A percentile compares a stretch with the other conserved stretches of the same genome.
These are phyloP conservation scores for Colletotrichum tabaci DNA, from an alignment of 2,329 filamentous ascomycete genomes.

Conservation along the genomic window DNA sequence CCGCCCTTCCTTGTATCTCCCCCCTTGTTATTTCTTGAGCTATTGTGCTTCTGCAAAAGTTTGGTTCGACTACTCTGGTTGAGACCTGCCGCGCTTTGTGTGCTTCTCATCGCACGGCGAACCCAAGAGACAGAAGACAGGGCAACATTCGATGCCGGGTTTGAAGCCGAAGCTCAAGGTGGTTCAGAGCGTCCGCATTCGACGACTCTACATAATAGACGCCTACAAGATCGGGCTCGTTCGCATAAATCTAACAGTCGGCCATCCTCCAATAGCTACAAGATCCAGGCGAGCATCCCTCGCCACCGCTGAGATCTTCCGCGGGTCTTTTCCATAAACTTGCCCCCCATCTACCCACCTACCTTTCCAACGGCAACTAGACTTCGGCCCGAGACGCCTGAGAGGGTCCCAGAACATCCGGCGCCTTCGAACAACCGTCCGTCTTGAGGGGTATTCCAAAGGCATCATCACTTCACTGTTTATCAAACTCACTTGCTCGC, in stretches of 20 bases:
- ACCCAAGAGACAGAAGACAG: conserved; percentile 8
- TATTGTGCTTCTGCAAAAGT: not conserved
- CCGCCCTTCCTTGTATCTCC: conserved; percentile 10
- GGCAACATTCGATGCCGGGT: conserved; percentile 27
- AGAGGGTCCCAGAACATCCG: conserved; percentile 7
- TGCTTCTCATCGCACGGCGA: conserved; percentile 13
- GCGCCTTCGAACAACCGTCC: not conserved
- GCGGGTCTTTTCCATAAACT: conserved; percentile 31
- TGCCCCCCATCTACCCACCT: conserved; percentile 17
- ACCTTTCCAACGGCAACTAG: not conserved
- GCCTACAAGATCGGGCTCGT: conserved; percentile 19
- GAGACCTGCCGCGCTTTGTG: conserved; percentile 19
- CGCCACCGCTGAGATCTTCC: conserved; percentile 31
- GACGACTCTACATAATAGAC: conserved; percentile 13
- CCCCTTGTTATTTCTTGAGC: conserved; percentile 29
- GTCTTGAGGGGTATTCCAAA: not conserved
- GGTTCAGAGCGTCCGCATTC: conserved; percentile 23
- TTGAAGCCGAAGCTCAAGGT: conserved; percentile 24
- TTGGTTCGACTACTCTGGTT: conserved; percentile 36
- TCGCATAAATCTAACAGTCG: conserved; percentile 20
- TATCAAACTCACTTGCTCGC: not conserved
- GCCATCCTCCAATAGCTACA: conserved; percentile 28
- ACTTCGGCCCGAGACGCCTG: not conserved
- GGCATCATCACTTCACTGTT: conserved; percentile 1
- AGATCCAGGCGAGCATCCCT: conserved; percentile 18